Conservation (phyloP, 2,329 filamentous ascomycete genomes). For the Calcarisporium arbuscula region DNA sequence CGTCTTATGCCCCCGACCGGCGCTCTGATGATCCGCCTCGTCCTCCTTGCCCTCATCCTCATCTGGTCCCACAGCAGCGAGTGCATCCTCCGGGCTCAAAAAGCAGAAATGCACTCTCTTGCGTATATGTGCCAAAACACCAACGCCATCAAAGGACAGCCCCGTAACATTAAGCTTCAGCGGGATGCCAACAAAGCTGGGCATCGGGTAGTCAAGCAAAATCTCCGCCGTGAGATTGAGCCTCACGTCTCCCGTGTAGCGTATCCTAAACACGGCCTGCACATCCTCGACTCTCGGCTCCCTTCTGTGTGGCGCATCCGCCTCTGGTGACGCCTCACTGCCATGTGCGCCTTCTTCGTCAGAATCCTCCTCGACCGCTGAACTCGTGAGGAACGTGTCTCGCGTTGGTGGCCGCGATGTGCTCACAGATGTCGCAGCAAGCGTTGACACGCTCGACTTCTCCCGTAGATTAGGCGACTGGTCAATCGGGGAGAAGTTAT, state of each 20-base stretch:
- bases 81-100: constrained; percentile 82
- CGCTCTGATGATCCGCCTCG: constrained; percentile 11
- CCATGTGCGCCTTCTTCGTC: constrained; percentile 8
- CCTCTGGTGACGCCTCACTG: background rate
- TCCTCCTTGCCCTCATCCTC: constrained; percentile 24
- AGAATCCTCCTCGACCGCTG: constrained; percentile 32
- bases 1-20: constrained; percentile 21
- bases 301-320: too few relatives aligned
- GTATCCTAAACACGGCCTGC: constrained; percentile 86
- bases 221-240: constrained; percentile 92
- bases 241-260: constrained; percentile 80
- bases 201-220: constrained; percentile 95
- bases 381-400: constrained; percentile 36
- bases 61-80: constrained; percentile 58
- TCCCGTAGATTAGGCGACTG: constrained; percentile 39
- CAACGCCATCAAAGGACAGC: constrained; percentile 89
- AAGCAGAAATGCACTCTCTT: constrained; percentile 92
- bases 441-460: constrained; percentile 57
- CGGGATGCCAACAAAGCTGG: constrained; percentile 92
- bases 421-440: constrained; percentile 47
- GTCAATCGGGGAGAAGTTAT: constrained; percentile 34
- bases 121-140: constrained; percentile 84
- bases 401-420: constrained; percentile 53
- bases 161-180: constrained; percentile 93
- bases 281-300: constrained; percentile 80